Conservation (phyloP, 345 rosid species). For the Brassica juncea region DNA sequence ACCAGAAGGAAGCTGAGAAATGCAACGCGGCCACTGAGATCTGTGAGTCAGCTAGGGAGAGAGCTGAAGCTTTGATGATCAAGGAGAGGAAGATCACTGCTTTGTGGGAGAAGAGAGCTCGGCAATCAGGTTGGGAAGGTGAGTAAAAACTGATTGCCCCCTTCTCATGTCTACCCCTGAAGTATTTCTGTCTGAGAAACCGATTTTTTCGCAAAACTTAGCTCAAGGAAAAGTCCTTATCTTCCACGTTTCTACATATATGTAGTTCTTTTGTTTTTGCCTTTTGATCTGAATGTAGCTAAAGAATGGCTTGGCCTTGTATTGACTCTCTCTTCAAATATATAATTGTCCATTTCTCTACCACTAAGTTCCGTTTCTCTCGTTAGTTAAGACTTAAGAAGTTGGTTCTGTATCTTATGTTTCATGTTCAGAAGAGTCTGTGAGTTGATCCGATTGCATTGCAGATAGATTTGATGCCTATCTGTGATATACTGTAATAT, state of each 20-base stretch:
- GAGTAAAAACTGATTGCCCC: constrained; percentile 46
- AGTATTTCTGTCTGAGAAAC: not conserved
- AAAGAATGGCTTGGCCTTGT: constrained; percentile 30
- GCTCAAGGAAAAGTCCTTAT: constrained; percentile 29
- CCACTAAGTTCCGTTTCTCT: not conserved
- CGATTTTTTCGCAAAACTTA: constrained; percentile 1
- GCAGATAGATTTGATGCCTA: constrained; percentile 12
- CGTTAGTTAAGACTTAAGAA: not conserved
- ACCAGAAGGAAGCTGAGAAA: constrained; percentile 95
- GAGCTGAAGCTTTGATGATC: constrained; percentile 66
- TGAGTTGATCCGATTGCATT: constrained; percentile 4
- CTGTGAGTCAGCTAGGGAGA: constrained; percentile 93
- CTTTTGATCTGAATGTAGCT: constrained; percentile 27
- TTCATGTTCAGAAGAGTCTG: constrained; percentile 15
- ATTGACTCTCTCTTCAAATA: constrained; percentile 15
- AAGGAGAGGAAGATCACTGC: constrained; percentile 82
- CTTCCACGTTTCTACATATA: constrained; percentile 36
- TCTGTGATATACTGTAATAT: not conserved
- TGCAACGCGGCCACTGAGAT: constrained; percentile 95
- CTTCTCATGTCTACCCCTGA: constrained; percentile 7
- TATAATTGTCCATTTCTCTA: constrained; percentile 31
- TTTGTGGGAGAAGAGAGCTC: constrained; percentile 88
- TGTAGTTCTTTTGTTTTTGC: constrained; percentile 34
- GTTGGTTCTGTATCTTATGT: not conserved
- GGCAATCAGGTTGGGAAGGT: constrained; percentile 91